Percentiles rank a stretch among this genome's conserved stretches.
These are phyloP conservation scores for Lignosus rhinocerotis DNA, from an alignment of 1,284 basidiomycete species.

Conservation along the genomic window DNA sequence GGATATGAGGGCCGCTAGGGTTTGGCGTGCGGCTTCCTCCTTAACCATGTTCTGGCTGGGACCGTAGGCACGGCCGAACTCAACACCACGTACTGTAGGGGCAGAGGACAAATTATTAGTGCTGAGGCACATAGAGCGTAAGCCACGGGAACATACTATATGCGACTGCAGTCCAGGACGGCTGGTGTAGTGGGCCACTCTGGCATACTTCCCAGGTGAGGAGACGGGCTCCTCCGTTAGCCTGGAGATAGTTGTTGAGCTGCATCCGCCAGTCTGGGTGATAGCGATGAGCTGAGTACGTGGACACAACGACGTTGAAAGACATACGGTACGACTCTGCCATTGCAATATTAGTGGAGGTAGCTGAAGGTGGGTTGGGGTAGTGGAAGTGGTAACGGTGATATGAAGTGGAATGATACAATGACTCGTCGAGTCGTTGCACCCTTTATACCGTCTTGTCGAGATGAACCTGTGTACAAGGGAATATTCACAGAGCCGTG, in stretches of 20 bases:
- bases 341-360: constrained; percentile 10
- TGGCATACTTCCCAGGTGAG: constrained; percentile 31
- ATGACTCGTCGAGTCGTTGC: constrained; percentile 7
- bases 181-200: constrained; percentile 32
- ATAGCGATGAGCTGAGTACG: not conserved
- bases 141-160: constrained; percentile 27
- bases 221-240: constrained; percentile 28
- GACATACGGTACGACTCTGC: constrained; percentile 25
- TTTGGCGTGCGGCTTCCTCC: constrained; percentile 35
- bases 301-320: not conserved
- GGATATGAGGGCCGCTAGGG: constrained; percentile 26
- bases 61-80: constrained; percentile 28
- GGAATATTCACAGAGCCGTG: constrained; percentile 18
- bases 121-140: not conserved
- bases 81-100: constrained; percentile 29
- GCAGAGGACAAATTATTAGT: not conserved
- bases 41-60: constrained; percentile 29
- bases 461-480: constrained; percentile 4
- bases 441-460: constrained; percentile 17
- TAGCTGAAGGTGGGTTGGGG: not conserved
- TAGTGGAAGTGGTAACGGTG: not conserved
- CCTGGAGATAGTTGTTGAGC: constrained; percentile 38
- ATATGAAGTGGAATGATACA: constrained; percentile 3
- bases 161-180: constrained; percentile 33
- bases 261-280: constrained; percentile 36